Evolutionary conservation across 176 grass and related monocot species (phyloP).

Genomic region (Aegilops sharonensis): DNA sequence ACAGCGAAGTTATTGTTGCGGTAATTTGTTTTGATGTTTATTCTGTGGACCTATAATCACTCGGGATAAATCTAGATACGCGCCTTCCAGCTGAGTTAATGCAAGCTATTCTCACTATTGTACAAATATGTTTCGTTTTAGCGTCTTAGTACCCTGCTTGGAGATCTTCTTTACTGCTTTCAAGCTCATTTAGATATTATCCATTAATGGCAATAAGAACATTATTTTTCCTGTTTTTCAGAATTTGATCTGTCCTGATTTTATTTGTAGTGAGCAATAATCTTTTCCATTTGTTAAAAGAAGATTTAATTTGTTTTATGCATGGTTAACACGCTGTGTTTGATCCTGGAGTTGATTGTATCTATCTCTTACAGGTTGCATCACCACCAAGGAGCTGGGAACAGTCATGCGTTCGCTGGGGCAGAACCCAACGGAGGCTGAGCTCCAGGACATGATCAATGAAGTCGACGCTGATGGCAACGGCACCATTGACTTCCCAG

Average conservation of each 20-base stretch:
- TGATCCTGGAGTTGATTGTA: background rate
- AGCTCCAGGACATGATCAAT: conserved; percentile 97
- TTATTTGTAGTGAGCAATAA: background rate
- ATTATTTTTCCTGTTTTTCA: background rate
- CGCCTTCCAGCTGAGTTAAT: background rate
- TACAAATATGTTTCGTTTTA: too few species aligned
- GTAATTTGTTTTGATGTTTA: background rate
- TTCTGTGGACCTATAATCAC: background rate
- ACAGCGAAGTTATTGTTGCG: background rate
- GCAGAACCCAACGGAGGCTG: conserved; percentile 91
- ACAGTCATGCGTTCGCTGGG: conserved; percentile 90
- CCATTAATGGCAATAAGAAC: background rate
- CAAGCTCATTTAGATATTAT: background rate
- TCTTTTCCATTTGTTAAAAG: background rate
- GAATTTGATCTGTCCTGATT: background rate
- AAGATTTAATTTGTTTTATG: background rate
- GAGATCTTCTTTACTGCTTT: background rate
- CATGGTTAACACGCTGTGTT: background rate
- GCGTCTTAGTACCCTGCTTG: background rate
- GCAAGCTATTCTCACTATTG: background rate
- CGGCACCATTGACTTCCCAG: conserved; percentile 85
- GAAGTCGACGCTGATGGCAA: conserved; percentile 90
- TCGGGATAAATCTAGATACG: background rate
- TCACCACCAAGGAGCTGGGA: conserved; percentile 94
- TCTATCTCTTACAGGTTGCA: conserved; percentile 59